Conservation (phyloP, 2,329 filamentous ascomycete species). For the Trichoderma hamatum region DNA sequence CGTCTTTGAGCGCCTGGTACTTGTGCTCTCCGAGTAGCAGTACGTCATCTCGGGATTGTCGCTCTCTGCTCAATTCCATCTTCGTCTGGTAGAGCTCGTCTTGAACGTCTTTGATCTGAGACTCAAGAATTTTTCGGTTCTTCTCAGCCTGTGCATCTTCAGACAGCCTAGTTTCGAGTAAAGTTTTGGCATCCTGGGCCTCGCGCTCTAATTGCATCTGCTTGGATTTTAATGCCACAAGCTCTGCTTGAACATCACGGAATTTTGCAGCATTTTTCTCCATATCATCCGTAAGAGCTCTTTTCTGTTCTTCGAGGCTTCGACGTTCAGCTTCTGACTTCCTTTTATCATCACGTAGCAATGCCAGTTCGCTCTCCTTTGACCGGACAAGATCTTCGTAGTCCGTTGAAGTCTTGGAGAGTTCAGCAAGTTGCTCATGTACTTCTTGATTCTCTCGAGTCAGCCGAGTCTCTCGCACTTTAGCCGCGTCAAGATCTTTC, state of each 20-base stretch:
- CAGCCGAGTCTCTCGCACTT: slow-evolving; percentile 74
- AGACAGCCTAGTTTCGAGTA: slow-evolving; percentile 85
- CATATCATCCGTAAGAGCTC: slow-evolving; percentile 71
- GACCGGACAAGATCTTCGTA: slow-evolving; percentile 92
- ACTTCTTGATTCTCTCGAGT: slow-evolving; percentile 79
- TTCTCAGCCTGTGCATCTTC: slow-evolving; percentile 85
- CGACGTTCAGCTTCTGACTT: slow-evolving; percentile 80
- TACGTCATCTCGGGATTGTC: slow-evolving; percentile 92
- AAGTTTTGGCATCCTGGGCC: slow-evolving; percentile 80
- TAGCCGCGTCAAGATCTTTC: slow-evolving; percentile 77
- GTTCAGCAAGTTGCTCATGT: slow-evolving; percentile 80
- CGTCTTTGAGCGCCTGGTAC: slow-evolving; percentile 76
- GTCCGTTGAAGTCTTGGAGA: slow-evolving; percentile 89
- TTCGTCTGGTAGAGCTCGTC: slow-evolving; percentile 81
- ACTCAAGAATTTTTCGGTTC: slow-evolving; percentile 79
- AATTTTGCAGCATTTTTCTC: slow-evolving; percentile 76
- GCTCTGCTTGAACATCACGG: slow-evolving; percentile 83
- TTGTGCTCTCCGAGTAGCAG: slow-evolving; percentile 90
- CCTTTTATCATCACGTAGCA: slow-evolving; percentile 82
- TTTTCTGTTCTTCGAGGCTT: slow-evolving; percentile 77
- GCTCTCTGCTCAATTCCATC: slow-evolving; percentile 85
- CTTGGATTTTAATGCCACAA: slow-evolving; percentile 83
- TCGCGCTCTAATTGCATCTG: slow-evolving; percentile 85
- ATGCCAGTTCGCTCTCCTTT: slow-evolving; percentile 89
- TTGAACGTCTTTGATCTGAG: slow-evolving; percentile 86